Evolutionary conservation across 495 filamentous ascomycete species (phyloP).

Genomic region (Delitschia confertaspora): DNA sequence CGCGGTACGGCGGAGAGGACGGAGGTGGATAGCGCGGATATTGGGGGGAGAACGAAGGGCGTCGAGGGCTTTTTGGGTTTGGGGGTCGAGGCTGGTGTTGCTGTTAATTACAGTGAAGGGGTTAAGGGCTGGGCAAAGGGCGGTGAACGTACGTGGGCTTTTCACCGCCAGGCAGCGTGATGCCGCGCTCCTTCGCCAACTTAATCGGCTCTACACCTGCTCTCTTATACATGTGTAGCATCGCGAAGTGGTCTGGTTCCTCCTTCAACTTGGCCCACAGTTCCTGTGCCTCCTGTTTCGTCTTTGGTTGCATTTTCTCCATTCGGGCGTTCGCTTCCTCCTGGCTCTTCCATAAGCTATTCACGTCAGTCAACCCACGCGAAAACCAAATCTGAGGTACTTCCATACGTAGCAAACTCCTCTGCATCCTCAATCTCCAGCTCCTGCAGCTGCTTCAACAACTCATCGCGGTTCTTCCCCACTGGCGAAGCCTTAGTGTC

Average conservation of each 20-base stretch:
- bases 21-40: slow-evolving; percentile 77
- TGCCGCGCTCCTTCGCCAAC: slow-evolving; percentile 23
- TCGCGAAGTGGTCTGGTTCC: slow-evolving; percentile 12
- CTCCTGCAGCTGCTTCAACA: slow-evolving; percentile 13
- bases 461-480: too few relatives aligned
- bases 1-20: slow-evolving; percentile 67
- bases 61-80: slow-evolving; percentile 21
- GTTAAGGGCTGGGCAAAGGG: not conserved
- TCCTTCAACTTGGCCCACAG: slow-evolving; percentile 13
- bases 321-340: not conserved
- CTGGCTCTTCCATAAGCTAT: slow-evolving; percentile 14
- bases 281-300: slow-evolving; percentile 6
- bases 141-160: not conserved
- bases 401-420: slow-evolving; percentile 10
- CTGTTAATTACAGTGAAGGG: not conserved
- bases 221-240: slow-evolving; percentile 24
- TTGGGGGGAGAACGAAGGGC: slow-evolving; percentile 56
- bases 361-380: slow-evolving; percentile 4
- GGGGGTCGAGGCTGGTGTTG: slow-evolving; percentile 1
- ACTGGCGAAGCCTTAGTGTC: too few relatives aligned
- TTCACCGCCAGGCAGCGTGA: slow-evolving; percentile 12
- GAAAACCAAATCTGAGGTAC: not conserved
- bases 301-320: slow-evolving; percentile 9
- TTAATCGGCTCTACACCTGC: slow-evolving; percentile 23
- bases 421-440: slow-evolving; percentile 8